Conservation (phyloP, 2,329 filamentous ascomycete genomes). For the Cladorrhinum sp. region DNA sequence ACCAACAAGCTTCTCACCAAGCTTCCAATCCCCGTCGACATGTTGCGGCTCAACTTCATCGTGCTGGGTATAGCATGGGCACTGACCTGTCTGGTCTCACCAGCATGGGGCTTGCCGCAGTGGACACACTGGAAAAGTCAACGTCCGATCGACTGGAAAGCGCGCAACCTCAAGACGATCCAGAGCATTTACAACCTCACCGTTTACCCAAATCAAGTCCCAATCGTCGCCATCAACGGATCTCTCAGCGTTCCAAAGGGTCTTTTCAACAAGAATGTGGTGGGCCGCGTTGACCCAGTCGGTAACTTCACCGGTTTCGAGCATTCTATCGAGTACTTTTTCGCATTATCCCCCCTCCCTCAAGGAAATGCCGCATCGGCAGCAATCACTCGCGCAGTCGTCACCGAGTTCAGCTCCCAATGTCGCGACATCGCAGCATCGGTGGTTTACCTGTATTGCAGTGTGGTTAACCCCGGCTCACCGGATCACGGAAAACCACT, state of each 20-base stretch:
- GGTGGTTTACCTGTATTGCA: conserved; percentile 37
- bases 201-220: conserved; percentile 38
- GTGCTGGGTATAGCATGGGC: not conserved
- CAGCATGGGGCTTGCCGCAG: not conserved
- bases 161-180: conserved; percentile 39
- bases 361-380: conserved; percentile 29
- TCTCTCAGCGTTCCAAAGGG: conserved; percentile 35
- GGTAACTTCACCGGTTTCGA: conserved; percentile 42
- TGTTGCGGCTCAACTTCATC: conserved; percentile 4
- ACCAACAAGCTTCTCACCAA: conserved; percentile 5
- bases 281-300: conserved; percentile 40
- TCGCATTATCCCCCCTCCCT: conserved; percentile 39
- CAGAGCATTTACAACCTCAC: conserved; percentile 40
- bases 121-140: conserved; percentile 1
- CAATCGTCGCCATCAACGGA: conserved; percentile 34
- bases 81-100: not conserved
- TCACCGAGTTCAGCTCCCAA: conserved; percentile 35
- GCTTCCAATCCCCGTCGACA: not conserved
- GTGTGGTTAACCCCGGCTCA: conserved; percentile 31
- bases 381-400: conserved; percentile 33
- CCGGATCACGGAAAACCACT: conserved; percentile 32
- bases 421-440: conserved; percentile 37
- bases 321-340: conserved; percentile 44
- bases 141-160: conserved; percentile 11
- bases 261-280: conserved; percentile 38